Conservation (phyloP, 1,284 basidiomycete genomes). For the Erythrobasidium hasegawianum region DNA sequence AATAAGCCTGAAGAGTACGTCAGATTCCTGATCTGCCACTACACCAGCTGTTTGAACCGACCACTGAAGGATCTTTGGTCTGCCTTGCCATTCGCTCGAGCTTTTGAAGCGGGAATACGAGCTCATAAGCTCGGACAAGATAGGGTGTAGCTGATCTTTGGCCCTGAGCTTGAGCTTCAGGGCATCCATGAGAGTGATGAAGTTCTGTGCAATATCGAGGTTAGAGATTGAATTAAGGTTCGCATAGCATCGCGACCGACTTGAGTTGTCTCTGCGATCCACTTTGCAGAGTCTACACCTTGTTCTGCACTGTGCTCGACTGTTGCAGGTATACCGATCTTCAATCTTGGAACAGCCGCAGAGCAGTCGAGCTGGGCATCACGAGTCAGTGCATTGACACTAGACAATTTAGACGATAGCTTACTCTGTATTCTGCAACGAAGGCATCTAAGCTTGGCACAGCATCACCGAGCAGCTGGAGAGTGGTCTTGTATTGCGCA, state of each 20-base stretch:
- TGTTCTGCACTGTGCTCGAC: slow-evolving; percentile 80
- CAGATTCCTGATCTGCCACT: too few species aligned
- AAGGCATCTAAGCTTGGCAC: slow-evolving; percentile 80
- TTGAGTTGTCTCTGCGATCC: slow-evolving; percentile 98
- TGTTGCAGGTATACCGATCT: slow-evolving; percentile 91
- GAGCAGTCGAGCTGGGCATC: slow-evolving; percentile 79
- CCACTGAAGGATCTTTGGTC: slow-evolving; percentile 91
- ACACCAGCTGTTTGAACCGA: slow-evolving; percentile 50
- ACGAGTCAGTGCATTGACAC: neutral
- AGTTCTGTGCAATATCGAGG: slow-evolving; percentile 58
- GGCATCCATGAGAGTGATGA: slow-evolving; percentile 99
- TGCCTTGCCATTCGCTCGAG: slow-evolving; percentile 88
- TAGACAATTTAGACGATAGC: slow-evolving; percentile 48
- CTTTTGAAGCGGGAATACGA: slow-evolving; percentile 88
- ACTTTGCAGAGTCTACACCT: slow-evolving; percentile 81
- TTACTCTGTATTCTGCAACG: slow-evolving; percentile 81
- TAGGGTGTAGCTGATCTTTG: slow-evolving; percentile 94
- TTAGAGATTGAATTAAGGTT: neutral
- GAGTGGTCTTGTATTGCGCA: slow-evolving; percentile 94
- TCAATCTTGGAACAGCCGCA: slow-evolving; percentile 82
- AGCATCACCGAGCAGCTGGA: slow-evolving; percentile 83
- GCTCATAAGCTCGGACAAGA: slow-evolving; percentile 88
- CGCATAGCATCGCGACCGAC: slow-evolving; percentile 53
- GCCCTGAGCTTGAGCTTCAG: slow-evolving; percentile 85
- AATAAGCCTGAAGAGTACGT: slow-evolving; percentile 86